phyloP scores from a whole-genome alignment of 331 rosid species.

The Spiraea crenata region DNA sequence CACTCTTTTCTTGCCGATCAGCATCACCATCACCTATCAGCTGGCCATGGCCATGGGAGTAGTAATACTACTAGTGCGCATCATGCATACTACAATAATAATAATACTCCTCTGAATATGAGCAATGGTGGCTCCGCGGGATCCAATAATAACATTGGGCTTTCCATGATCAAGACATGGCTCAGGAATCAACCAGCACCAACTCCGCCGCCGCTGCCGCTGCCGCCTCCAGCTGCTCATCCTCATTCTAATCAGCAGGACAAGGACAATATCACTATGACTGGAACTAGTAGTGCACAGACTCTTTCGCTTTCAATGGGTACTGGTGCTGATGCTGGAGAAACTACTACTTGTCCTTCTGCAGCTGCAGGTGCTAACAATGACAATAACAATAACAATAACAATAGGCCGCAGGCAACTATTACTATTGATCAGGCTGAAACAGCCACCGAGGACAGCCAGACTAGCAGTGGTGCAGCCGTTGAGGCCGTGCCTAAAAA shows the following conservation, averaged over 20 bases:
- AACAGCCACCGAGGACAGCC: slow-evolving; percentile 21
- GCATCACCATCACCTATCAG: slow-evolving; percentile 10
- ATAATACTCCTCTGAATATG: not conserved
- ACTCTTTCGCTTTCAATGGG: slow-evolving; percentile 79
- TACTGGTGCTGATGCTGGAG: slow-evolving; percentile 56
- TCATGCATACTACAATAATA: not conserved
- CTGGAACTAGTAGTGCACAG: slow-evolving; percentile 30
- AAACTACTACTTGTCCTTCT: slow-evolving; percentile 31
- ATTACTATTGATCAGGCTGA: not conserved
- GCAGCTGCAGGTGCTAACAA: slow-evolving; percentile 29
- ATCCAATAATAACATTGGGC: slow-evolving; percentile 39
- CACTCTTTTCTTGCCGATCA: slow-evolving; percentile 50
- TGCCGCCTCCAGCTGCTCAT: too few species aligned
- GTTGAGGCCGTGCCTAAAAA: slow-evolving; percentile 56
- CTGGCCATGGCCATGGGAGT: slow-evolving; percentile 7
- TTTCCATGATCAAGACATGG: slow-evolving; percentile 93
- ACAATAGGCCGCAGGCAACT: slow-evolving; percentile 37
- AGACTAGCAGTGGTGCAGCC: slow-evolving; percentile 17
- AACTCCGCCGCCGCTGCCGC: too few species aligned
- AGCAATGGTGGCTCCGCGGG: slow-evolving; percentile 24
- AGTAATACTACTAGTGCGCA: not conserved
- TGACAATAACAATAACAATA: slow-evolving; percentile 22
- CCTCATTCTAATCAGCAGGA: slow-evolving; percentile 12
- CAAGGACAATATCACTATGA: slow-evolving; percentile 10
- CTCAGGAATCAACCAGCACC: slow-evolving; percentile 67